Conservation (phyloP, 768 basidiomycete genomes). For the Dacryopinax spathularia region DNA sequence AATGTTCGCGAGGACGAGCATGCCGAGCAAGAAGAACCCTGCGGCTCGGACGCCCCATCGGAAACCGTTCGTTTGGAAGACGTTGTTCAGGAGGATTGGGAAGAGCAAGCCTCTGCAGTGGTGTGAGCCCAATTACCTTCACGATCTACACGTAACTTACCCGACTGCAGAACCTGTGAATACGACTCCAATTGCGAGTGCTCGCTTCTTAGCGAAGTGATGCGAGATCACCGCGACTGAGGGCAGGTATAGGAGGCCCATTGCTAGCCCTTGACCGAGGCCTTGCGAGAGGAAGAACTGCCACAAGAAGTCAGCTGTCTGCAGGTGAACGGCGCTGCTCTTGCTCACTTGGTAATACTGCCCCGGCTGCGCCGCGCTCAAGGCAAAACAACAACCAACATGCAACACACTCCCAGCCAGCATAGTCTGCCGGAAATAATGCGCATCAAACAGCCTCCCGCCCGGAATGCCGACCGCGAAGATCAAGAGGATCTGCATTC, state of each 20-base stretch:
- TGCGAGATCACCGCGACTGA: conserved; percentile 33
- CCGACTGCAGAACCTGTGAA: conserved; percentile 46
- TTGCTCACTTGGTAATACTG: conserved; percentile 25
- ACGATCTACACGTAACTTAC: neutral
- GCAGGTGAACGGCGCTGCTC: neutral
- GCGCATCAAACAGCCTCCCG: conserved; percentile 25
- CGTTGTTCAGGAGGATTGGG: conserved; percentile 48
- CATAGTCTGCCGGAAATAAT: conserved; percentile 18
- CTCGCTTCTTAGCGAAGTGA: conserved; percentile 33
- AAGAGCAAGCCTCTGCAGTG: conserved; percentile 22
- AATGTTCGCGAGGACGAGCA: conserved; percentile 25
- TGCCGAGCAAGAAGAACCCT: conserved; percentile 24
- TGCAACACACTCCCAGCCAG: conserved; percentile 20
- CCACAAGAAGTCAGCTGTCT: conserved; percentile 11
- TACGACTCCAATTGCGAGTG: conserved; percentile 41
- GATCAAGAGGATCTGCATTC: conserved; percentile 24
- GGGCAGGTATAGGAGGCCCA: conserved; percentile 24
- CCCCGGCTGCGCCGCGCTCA: conserved; percentile 26
- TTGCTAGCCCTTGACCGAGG: conserved; percentile 17
- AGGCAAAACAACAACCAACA: conserved; percentile 26
- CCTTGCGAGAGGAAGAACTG: conserved; percentile 19
- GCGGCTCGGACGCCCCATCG: conserved; percentile 15
- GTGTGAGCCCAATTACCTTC: conserved; percentile 3
- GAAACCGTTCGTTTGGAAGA: conserved; percentile 30
- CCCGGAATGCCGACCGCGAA: conserved; percentile 19